phyloP scores from a whole-genome alignment of 164 flowering plant genomes.

The Vitis vinifera region ASM3070453v1 NC_081815.1:8527001-8527500 shows the following conservation, averaged over 20 bases:
- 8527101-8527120: no score
- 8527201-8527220: no score
- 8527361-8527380: background rate
- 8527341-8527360: slow-evolving; percentile 34
- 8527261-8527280: slow-evolving; percentile 35
- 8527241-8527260: slow-evolving; percentile 42
- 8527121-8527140: no score
- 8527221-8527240: no score
- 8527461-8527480: slow-evolving; percentile 17
- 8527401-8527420: slow-evolving; percentile 12
- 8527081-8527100: no score
- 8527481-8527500: slow-evolving; percentile 41
- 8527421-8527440: slow-evolving; percentile 43
- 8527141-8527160: no score
- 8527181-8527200: no score
- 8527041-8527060: no score
- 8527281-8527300: slow-evolving; percentile 24
- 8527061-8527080: no score
- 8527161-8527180: no score
- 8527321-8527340: slow-evolving; percentile 21
- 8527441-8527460: slow-evolving; percentile 11
- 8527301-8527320: slow-evolving; percentile 15
- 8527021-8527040: no score
- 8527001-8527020: no score
- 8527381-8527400: slow-evolving; percentile 1